These are phyloP conservation scores for Trichoderma gracile DNA, from an alignment of 2,329 filamentous ascomycete genomes.

Conservation along the genomic window DNA sequence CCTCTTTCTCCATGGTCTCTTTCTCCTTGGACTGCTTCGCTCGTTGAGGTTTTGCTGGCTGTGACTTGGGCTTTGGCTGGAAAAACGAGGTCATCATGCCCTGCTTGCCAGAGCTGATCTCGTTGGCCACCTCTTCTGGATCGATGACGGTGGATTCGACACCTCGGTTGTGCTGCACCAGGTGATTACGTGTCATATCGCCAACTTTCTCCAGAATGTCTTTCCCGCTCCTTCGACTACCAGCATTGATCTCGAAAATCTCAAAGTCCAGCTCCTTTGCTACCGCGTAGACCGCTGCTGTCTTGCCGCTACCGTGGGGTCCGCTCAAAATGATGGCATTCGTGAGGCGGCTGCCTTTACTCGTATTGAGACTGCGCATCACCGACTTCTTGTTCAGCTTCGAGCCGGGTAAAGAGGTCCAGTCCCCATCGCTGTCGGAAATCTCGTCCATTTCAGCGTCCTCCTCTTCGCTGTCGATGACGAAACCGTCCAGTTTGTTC, in stretches of 20 bases:
- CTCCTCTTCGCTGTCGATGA: conserved; percentile 79
- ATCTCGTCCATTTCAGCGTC: conserved; percentile 68
- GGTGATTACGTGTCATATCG: conserved; percentile 94
- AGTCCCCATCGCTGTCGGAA: conserved; percentile 59
- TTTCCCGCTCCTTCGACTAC: conserved; percentile 79
- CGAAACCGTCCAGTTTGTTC: conserved; percentile 76
- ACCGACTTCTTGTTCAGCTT: conserved; percentile 54
- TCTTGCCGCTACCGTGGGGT: conserved; percentile 88
- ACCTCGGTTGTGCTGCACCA: conserved; percentile 61
- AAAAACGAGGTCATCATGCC: conserved; percentile 82
- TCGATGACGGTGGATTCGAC: conserved; percentile 37
- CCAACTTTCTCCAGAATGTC: conserved; percentile 91
- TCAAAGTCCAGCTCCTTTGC: conserved; percentile 91
- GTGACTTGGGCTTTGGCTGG: conserved; percentile 50
- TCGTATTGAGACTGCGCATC: conserved; percentile 46
- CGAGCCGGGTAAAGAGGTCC: conserved; percentile 39
- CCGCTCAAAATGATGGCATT: conserved; percentile 90
- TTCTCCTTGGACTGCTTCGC: conserved; percentile 31
- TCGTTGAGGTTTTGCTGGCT: conserved; percentile 32
- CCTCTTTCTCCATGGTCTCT: conserved; percentile 30
- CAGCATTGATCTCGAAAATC: conserved; percentile 90
- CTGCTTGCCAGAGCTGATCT: conserved; percentile 69
- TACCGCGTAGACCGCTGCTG: conserved; percentile 85
- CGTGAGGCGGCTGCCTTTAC: conserved; percentile 50
- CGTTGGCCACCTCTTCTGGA: conserved; percentile 42